Evolutionary conservation across 2,329 filamentous ascomycete species (phyloP).

Genomic region (Gaeumannomyces tritici): DNA sequence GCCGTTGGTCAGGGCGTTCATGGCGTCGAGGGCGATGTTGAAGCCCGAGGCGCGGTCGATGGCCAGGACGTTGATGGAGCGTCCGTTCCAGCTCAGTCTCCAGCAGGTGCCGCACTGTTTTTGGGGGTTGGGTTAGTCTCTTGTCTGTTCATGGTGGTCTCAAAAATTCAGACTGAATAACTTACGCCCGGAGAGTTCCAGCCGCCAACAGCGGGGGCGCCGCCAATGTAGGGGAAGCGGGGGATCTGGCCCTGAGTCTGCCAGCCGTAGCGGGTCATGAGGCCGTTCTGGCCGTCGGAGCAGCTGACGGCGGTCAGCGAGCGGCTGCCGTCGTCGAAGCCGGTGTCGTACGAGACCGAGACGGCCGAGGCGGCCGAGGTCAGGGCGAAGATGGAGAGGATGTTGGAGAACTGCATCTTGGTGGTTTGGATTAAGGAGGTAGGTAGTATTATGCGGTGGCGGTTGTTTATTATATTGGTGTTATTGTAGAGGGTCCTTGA

Average conservation of each 20-base stretch:
- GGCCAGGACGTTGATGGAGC: constrained; percentile 67
- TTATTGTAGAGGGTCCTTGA: no score
- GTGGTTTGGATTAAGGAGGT: not conserved
- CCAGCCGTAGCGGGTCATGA: constrained; percentile 54
- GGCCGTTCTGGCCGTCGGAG: constrained; percentile 58
- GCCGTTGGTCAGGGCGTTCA: constrained; percentile 45
- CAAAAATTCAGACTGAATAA: not conserved
- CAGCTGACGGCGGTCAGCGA: constrained; percentile 51
- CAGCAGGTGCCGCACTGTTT: constrained; percentile 49
- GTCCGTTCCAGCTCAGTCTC: constrained; percentile 39
- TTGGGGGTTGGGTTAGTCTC: no score
- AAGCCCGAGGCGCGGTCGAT: constrained; percentile 92
- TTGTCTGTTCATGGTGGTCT: no score
- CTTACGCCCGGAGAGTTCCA: constrained; percentile 41
- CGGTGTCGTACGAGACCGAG: constrained; percentile 58
- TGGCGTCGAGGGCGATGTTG: constrained; percentile 45
- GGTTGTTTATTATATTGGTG: not conserved
- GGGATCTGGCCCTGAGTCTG: constrained; percentile 40
- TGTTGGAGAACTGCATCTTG: constrained; percentile 4
- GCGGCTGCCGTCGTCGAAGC: constrained; percentile 54
- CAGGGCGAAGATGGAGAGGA: constrained; percentile 4
- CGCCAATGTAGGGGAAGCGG: constrained; percentile 46
- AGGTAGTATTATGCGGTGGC: not conserved
- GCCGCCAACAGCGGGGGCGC: constrained; percentile 36
- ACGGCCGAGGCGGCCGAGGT: constrained; percentile 2